Percentiles rank a stretch among this genome's conserved stretches.
These are phyloP conservation scores for Ophiostoma sp. DNA, from an alignment of 2,329 filamentous ascomycete species.

Conservation along the genomic window DNA sequence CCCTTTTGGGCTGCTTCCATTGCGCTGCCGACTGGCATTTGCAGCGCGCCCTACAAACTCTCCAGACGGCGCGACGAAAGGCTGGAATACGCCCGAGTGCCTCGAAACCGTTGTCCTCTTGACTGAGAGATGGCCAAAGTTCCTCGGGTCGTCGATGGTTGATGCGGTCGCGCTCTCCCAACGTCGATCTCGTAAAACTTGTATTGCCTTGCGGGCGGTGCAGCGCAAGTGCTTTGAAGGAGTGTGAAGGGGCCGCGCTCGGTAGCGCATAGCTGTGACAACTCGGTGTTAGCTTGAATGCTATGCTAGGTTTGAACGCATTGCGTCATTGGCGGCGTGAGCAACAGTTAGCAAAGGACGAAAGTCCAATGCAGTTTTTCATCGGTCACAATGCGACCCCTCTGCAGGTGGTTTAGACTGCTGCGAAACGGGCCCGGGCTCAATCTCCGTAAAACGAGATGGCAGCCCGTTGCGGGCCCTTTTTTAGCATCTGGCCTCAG, in stretches of 20 bases:
- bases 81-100: conserved; percentile 9
- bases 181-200: background rate
- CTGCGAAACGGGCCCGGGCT: background rate
- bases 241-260: background rate
- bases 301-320: background rate
- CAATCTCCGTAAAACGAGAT: background rate
- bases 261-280: background rate
- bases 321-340: background rate
- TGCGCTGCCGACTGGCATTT: background rate
- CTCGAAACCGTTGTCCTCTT: conserved; percentile 10
- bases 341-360: background rate
- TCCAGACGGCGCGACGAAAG: background rate
- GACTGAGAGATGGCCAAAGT: background rate
- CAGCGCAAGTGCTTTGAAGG: conserved; percentile 9
- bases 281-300: background rate
- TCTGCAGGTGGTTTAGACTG: background rate
- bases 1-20: background rate
- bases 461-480: background rate
- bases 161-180: background rate
- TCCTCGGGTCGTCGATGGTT: background rate
- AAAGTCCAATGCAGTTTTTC: background rate
- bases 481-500: background rate
- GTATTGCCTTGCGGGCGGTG: conserved; percentile 3
- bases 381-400: background rate
- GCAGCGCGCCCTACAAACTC: background rate